Evolutionary conservation across 225 moss, liverwort and hornwort species (phyloP), one percentile per base, ranked within the genome.

Genomic region (Pseudisothecium myosuroides): DNA sequence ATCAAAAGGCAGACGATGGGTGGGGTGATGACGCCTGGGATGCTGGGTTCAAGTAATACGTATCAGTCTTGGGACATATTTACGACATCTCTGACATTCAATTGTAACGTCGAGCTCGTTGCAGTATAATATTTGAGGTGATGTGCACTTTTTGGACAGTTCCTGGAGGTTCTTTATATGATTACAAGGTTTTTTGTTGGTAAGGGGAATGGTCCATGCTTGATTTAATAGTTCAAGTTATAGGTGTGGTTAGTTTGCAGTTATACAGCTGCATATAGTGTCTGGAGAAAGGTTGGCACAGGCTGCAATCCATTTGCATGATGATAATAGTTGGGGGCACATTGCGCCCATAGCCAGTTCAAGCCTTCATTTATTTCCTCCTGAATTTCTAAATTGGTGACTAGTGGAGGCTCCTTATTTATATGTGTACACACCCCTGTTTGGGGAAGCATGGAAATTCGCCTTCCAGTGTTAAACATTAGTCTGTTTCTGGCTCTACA

Each of bases 11-110:
- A 69, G 93, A 87, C 72, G 94, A 94, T 86, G 95, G 92, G 37
- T 94, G 95, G 95, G 92, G 91, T 82, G 93, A 94, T 21, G 91
- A 91, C 45, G 77, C 93, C n/a, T 94, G 94, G 94, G 95, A 95
- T 86, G 92, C 93, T 10, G 95, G 95, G 43, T 95, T 95, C 74
- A 95, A 95, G 89, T 95, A 67, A 92, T 78, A 67, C 21, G 54
- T 83, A 26, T 69, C 73, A 62, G 28, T 36, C 41, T 89, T 49
- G 50, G 49, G 77, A 43, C 47, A 41, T 69, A 45, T 52, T 72
- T 79, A 45, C 80, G 41, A 86, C 89, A 89, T 89, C 11, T 80
- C 59, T 85, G 49, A 81, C 71, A 87, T 82, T 82, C 62, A 77
- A 68, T 69, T 92, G 84, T 81, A 87, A 85, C 84, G 58, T 89